Evolutionary conservation across 169 alveolate species (phyloP).

Genomic region (Plasmodium fragile): DNA sequence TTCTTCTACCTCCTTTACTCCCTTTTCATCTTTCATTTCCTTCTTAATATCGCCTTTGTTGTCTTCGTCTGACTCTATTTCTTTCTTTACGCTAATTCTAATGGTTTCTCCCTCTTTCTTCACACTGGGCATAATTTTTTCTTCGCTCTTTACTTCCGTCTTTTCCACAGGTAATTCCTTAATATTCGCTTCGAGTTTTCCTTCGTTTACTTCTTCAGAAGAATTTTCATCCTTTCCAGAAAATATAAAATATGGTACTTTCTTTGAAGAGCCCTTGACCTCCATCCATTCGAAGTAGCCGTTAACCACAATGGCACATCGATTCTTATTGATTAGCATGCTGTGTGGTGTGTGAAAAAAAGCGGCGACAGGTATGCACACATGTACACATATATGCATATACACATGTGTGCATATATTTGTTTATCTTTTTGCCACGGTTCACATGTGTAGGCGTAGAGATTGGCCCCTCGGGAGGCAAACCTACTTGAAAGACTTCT

Average conservation of each 20-base stretch:
- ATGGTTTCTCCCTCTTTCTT: neutral
- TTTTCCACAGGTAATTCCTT: neutral
- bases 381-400: neutral
- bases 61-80: neutral
- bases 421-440: neutral
- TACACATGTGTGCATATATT: neutral
- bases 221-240: constrained; percentile 8
- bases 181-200: neutral
- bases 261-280: constrained; percentile 13
- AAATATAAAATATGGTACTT: constrained; percentile 30
- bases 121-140: neutral
- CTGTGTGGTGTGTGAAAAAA: neutral
- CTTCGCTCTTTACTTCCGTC: neutral
- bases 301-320: constrained; percentile 49
- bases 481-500: constrained; percentile 40
- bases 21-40: neutral
- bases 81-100: constrained; percentile 3
- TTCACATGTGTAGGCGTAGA: neutral
- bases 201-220: neutral
- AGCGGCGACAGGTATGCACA: neutral
- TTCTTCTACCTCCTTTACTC: constrained; percentile 11
- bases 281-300: constrained; percentile 57
- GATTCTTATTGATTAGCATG: constrained; percentile 41
- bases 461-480: neutral
- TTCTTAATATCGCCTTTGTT: neutral